These are phyloP conservation scores for Amphibolis antarctica DNA, from an alignment of 106 monocot genomes.

Conservation along the genomic window DNA sequence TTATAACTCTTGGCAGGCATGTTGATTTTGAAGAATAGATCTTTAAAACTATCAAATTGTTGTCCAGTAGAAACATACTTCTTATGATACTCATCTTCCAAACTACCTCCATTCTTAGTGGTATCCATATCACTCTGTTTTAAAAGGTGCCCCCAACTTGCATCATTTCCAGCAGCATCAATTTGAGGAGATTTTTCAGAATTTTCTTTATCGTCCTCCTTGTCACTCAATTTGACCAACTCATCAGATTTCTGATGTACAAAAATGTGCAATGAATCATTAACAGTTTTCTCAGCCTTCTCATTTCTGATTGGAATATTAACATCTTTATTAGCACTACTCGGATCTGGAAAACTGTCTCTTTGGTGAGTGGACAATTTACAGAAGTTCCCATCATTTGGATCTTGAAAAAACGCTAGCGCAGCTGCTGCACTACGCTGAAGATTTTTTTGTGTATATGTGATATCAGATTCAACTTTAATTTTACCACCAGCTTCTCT, in stretches of 20 bases:
- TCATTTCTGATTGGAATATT: constrained; percentile 1
- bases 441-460: constrained; percentile 61
- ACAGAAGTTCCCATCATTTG: constrained; percentile 15
- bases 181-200: background rate
- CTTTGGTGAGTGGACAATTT: constrained; percentile 11
- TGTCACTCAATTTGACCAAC: background rate
- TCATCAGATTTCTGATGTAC: constrained; percentile 7
- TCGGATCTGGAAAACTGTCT: background rate
- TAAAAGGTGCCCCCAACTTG: background rate
- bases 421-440: constrained; percentile 63
- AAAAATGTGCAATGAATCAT: constrained; percentile 3
- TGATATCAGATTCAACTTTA: constrained; percentile 24
- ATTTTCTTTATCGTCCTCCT: constrained; percentile 1
- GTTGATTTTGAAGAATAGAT: constrained; percentile 11
- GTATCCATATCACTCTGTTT: background rate
- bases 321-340: background rate
- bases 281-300: background rate
- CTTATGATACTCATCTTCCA: background rate
- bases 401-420: constrained; percentile 42
- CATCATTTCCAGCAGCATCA: background rate
- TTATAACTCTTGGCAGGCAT: background rate
- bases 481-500: constrained; percentile 32
- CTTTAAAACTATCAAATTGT: constrained; percentile 1
- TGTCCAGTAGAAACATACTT: background rate
- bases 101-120: constrained; percentile 9